Base-by-base conservation (phyloP, 1,139 yeast genomes). In the Debaryomyces udenii region DNA sequence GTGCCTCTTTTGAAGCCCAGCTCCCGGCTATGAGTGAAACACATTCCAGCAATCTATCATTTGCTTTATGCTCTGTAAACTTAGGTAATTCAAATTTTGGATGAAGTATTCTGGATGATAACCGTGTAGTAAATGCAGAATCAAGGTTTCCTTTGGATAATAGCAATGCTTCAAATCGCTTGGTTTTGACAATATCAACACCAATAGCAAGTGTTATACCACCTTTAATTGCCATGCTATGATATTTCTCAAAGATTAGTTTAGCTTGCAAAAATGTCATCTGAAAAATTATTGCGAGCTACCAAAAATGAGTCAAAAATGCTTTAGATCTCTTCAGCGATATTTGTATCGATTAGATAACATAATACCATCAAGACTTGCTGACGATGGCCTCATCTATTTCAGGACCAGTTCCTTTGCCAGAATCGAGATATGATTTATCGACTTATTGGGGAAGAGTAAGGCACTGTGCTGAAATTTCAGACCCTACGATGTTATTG, bases 391-490 rank as follows among this genome's bases (percentile, higher is more conserved):
- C 97, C 2, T 86, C 96, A 11, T 81, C 96, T 5, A 78, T 89
- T 34, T 81, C 90, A 6, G 97, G 97, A 11, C 81, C 86, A 9
- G 78, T 87, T 33, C 74, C 86, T 1, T 70, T 90, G 28, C 96
- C 96, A 4, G 81, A 75, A 45, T 88, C 96, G 9, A 78, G 75
- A 47, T 86, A 81, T 63, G 96, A 93, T 61, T 70, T 91, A 31
- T 55, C 76, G 43, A 81, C 96, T 0, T 93, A 93, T 64, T 78
- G 87, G 84, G 99, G 99, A 10, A 78, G 99, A 54, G 98, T 93
- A 39, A 80, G 81, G 59, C 98, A 93, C 60, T 88, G 96, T 64
- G 90, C 96, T 9, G 95, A 86, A 50, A 86, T 93, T 43, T 83
- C 96, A 1, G 96, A 90, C 56, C 99, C 98, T 16, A 70, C 90